Evolutionary conservation across 768 basidiomycete species (phyloP).

Genomic region (Tylopilus rubrobrunneus): DNA sequence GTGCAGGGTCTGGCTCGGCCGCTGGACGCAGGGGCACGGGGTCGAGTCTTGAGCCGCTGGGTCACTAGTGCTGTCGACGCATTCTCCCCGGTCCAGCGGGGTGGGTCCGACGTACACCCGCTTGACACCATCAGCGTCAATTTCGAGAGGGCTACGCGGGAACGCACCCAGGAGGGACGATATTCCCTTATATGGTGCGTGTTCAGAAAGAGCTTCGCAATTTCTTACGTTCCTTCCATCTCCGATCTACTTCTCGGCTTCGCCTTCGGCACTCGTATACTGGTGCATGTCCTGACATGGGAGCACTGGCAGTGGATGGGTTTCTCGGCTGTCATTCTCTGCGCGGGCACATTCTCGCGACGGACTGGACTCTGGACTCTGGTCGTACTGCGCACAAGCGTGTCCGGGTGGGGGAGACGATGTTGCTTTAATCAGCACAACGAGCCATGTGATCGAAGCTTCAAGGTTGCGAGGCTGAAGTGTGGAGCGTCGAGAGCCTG

Average conservation of each 20-base stretch:
- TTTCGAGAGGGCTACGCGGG: neutral
- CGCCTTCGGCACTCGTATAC: constrained; percentile 10
- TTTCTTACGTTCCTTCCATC: constrained; percentile 16
- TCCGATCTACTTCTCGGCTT: constrained; percentile 25
- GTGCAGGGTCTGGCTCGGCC: neutral
- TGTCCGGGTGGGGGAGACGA: neutral
- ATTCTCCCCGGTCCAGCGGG: neutral
- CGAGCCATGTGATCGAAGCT: constrained; percentile 12
- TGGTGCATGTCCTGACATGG: constrained; percentile 9
- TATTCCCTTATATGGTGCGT: constrained; percentile 11
- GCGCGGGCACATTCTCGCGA: neutral
- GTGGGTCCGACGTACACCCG: neutral
- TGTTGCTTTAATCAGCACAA: no score
- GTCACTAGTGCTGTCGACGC: neutral
- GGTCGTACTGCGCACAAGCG: neutral
- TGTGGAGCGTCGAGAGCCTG: neutral
- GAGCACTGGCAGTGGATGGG: constrained; percentile 10
- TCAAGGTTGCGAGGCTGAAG: constrained; percentile 1
- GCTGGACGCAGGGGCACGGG: neutral
- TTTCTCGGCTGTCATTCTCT: neutral
- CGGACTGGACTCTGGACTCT: no score
- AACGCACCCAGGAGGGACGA: constrained; percentile 5
- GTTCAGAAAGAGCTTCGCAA: constrained; percentile 11
- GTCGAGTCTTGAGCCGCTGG: neutral
- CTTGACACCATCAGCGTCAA: constrained; percentile 2